Conservation (phyloP, 1,284 basidiomycete genomes). For the Farysia itapuensis region DNA sequence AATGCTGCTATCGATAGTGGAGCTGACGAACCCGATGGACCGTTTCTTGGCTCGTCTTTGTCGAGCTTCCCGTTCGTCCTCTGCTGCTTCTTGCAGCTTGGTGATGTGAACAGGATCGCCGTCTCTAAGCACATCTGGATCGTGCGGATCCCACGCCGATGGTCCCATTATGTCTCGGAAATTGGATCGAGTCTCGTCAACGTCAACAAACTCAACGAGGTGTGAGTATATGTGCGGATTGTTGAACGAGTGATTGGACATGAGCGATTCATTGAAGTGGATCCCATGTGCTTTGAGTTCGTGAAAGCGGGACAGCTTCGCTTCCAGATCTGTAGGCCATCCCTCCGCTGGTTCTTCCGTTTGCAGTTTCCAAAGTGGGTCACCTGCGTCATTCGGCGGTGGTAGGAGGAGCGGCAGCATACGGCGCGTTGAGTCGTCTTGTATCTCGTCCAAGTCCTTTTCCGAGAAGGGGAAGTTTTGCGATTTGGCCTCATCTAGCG, state of each 20-base stretch:
- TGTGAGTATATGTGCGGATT: conserved; percentile 92
- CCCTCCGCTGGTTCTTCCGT: not conserved
- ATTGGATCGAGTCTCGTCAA: conserved; percentile 69
- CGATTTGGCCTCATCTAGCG: no score
- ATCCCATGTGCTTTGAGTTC: conserved; percentile 67
- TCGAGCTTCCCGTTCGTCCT: not conserved
- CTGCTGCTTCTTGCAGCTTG: not conserved
- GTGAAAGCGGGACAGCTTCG: conserved; percentile 74
- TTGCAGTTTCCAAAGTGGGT: conserved; percentile 8
- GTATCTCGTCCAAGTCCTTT: not conserved
- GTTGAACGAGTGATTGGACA: conserved; percentile 83
- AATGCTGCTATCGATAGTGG: no score
- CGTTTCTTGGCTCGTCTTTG: not conserved
- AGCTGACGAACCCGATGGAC: not conserved
- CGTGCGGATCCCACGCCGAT: conserved; percentile 7
- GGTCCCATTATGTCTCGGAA: conserved; percentile 2
- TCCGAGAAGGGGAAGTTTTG: not conserved
- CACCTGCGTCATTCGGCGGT: not conserved
- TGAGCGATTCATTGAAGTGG: conserved; percentile 91
- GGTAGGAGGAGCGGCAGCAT: not conserved
- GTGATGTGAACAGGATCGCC: conserved; percentile 5
- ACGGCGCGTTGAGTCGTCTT: not conserved
- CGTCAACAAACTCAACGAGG: conserved; percentile 84
- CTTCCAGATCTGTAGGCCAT: conserved; percentile 5
- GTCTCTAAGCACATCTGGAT: conserved; percentile 2